phyloP scores from a whole-genome alignment of 2,329 filamentous ascomycete genomes.

The Westerdykella sp. region DNA sequence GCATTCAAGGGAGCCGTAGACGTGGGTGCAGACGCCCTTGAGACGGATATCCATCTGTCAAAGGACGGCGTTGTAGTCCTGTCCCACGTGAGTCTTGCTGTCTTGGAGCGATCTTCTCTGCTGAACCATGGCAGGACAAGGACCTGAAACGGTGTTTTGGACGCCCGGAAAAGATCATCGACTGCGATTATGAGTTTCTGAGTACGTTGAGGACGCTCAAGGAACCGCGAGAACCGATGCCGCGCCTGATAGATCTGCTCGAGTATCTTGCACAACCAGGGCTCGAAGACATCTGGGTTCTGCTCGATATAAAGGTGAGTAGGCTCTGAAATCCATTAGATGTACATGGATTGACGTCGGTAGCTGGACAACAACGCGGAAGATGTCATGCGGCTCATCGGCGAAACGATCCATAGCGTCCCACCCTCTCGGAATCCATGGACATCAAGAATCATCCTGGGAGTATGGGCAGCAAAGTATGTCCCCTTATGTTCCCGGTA shows the following conservation, averaged over 20 bases:
- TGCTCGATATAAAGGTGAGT: conserved; percentile 79
- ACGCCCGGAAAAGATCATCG: conserved; percentile 61
- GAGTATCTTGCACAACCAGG: conserved; percentile 61
- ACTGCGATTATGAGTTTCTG: conserved; percentile 72
- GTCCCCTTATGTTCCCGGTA: conserved; percentile 57
- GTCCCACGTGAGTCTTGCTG: conserved; percentile 57
- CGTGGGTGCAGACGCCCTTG: conserved; percentile 71
- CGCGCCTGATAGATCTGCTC: conserved; percentile 67
- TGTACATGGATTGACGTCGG: conserved; percentile 5
- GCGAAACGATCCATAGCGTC: conserved; percentile 54
- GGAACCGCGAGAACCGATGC: conserved; percentile 65
- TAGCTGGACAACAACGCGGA: conserved; percentile 65
- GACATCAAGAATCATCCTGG: conserved; percentile 68
- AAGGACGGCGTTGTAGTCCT: conserved; percentile 79
- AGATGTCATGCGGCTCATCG: conserved; percentile 64
- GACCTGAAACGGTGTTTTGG: conserved; percentile 78
- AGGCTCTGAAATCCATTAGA: conserved; percentile 5
- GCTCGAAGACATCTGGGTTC: conserved; percentile 65
- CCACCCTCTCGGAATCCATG: conserved; percentile 51
- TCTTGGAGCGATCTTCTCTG: not conserved
- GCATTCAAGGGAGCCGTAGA: conserved; percentile 69
- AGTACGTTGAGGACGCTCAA: conserved; percentile 60
- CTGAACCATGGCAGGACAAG: conserved; percentile 52
- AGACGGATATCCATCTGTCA: conserved; percentile 82
- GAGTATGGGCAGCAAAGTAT: conserved; percentile 75